Evolutionary conservation across 805 yeast genomes (phyloP).

Genomic region (Barnettozyma vustinii): DNA sequence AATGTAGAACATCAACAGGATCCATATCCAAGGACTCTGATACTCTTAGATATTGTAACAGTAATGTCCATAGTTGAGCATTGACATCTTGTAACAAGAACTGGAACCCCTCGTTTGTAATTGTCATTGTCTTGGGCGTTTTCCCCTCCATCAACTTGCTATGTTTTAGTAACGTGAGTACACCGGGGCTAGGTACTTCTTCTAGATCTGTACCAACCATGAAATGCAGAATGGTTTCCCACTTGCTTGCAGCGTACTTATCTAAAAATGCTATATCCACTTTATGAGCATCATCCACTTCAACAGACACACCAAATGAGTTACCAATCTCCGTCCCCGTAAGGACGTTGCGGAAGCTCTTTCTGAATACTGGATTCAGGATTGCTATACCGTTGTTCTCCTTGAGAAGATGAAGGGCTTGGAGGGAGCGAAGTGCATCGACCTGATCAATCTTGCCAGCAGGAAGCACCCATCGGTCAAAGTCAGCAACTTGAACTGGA

Average conservation of each 20-base stretch:
- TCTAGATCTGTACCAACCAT: conserved; percentile 91
- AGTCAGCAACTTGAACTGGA: conserved; percentile 58
- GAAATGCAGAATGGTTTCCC: conserved; percentile 94
- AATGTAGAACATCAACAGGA: conserved; percentile 91
- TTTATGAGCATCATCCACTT: conserved; percentile 46
- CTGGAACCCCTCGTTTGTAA: conserved; percentile 92
- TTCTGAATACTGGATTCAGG: conserved; percentile 68
- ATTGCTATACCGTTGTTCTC: conserved; percentile 46
- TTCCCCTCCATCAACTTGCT: conserved; percentile 83
- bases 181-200: conserved; percentile 73
- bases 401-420: conserved; percentile 66
- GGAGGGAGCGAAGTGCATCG: conserved; percentile 75
- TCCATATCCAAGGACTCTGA: conserved; percentile 86
- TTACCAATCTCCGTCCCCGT: conserved; percentile 68
- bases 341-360: conserved; percentile 72
- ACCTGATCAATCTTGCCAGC: conserved; percentile 47
- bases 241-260: conserved; percentile 73
- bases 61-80: conserved; percentile 90
- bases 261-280: conserved; percentile 68
- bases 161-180: conserved; percentile 65
- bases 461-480: conserved; percentile 73
- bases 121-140: conserved; percentile 42
- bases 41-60: conserved; percentile 81
- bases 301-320: conserved; percentile 73
- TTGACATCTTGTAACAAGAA: conserved; percentile 88